Evolutionary conservation across 2,329 filamentous ascomycete species (phyloP).

Genomic region (Curvularia sp.): DNA sequence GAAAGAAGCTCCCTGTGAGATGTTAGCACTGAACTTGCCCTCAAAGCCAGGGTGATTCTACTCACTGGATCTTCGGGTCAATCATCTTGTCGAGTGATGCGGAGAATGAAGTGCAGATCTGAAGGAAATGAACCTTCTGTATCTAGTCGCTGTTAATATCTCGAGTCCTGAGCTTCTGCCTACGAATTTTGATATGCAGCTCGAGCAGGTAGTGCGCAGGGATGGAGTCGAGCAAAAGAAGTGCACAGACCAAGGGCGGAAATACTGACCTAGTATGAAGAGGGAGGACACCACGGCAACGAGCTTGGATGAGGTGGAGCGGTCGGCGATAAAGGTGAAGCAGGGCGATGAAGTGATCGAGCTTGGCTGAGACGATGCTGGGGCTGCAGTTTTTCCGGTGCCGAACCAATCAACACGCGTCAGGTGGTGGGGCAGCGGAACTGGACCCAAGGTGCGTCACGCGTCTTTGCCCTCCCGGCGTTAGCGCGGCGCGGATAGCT

Average conservation of each 20-base stretch:
- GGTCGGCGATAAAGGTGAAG: conserved; percentile 30
- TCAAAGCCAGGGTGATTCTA: background rate
- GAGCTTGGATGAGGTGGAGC: conserved; percentile 36
- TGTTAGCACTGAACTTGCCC: conserved; percentile 32
- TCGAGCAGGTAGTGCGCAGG: conserved; percentile 19
- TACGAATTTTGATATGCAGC: conserved; percentile 25
- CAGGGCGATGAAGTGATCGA: conserved; percentile 37
- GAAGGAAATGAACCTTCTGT: conserved; percentile 2
- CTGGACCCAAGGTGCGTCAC: conserved; percentile 29
- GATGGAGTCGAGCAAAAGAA: conserved; percentile 20
- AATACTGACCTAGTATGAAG: conserved; percentile 31
- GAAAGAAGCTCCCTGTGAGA: conserved; percentile 79
- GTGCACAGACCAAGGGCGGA: conserved; percentile 32
- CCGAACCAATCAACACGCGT: conserved; percentile 38
- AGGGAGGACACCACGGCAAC: conserved; percentile 40
- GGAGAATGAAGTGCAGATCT: conserved; percentile 2
- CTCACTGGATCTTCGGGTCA: conserved; percentile 57
- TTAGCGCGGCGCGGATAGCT: conserved; percentile 28
- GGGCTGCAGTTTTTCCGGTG: conserved; percentile 28
- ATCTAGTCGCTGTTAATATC: conserved; percentile 31
- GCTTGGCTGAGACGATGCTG: conserved; percentile 22
- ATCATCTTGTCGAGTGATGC: conserved; percentile 31
- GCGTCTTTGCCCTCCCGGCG: conserved; percentile 24
- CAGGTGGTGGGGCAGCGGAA: conserved; percentile 5
- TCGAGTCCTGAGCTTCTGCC: conserved; percentile 28